A percentile compares a stretch with the other conserved stretches of the same genome.
Conservation (phyloP, 805 yeast genomes). For the Candida ipomoeae region DNA sequence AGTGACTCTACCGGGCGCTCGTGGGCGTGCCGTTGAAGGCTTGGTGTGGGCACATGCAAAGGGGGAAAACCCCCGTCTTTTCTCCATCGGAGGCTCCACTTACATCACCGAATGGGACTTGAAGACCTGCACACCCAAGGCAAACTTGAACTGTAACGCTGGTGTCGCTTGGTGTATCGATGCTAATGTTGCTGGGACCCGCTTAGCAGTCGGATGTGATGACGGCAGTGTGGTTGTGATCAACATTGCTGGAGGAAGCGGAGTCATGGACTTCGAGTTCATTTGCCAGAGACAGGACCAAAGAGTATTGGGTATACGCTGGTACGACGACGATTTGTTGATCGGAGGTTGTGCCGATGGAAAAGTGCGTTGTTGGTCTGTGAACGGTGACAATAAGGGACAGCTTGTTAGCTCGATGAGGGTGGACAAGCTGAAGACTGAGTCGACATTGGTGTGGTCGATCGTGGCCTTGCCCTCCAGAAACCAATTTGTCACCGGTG, state of each 20-base stretch:
- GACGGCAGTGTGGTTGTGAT: conserved; percentile 85
- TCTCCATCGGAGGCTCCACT: conserved; percentile 93
- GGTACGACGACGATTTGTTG: conserved; percentile 62
- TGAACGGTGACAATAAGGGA: conserved; percentile 46
- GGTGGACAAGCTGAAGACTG: conserved; percentile 83
- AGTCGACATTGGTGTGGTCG: conserved; percentile 90
- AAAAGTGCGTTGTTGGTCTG: conserved; percentile 75
- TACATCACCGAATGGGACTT: conserved; percentile 90
- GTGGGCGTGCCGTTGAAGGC: conserved; percentile 84
- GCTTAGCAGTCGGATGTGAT: conserved; percentile 88
- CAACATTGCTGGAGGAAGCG: conserved; percentile 84
- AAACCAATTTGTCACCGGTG: conserved; percentile 87
- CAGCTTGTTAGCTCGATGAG: conserved; percentile 80
- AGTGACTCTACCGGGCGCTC: conserved; percentile 64
- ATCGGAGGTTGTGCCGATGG: conserved; percentile 98
- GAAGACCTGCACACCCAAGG: conserved; percentile 62
- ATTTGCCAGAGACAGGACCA: conserved; percentile 81
- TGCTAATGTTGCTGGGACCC: conserved; percentile 54
- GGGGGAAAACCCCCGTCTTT: conserved; percentile 58
- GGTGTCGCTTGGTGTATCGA: conserved; percentile 92
- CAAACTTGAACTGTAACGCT: conserved; percentile 83
- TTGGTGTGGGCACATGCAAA: conserved; percentile 66
- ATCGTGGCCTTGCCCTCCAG: conserved; percentile 58
- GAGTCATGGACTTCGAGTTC: conserved; percentile 68
- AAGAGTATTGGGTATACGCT: conserved; percentile 72